Evolutionary conservation across 352 stramenopile species (phyloP).

Genomic region (Pythium aphanidermatum): DNA sequence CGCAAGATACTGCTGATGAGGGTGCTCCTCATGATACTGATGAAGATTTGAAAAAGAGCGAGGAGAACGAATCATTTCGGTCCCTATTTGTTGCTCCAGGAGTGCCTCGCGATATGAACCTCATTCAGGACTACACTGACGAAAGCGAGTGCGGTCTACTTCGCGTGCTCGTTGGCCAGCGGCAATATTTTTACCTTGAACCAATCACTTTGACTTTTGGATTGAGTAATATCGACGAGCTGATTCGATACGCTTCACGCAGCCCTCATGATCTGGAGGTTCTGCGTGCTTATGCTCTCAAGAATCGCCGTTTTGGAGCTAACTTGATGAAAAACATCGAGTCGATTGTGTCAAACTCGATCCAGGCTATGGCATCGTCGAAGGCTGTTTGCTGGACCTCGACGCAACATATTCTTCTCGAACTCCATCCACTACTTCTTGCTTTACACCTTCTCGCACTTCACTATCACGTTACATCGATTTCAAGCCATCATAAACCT

Average conservation of each 20-base stretch:
- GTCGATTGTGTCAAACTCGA: neutral
- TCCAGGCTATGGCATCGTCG: conserved; percentile 4
- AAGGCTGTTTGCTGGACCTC: conserved; percentile 33
- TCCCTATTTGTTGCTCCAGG: conserved; percentile 55
- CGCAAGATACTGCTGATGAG: conserved; percentile 2
- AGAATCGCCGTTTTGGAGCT: conserved; percentile 13
- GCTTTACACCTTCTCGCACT: conserved; percentile 50
- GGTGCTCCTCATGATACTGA: conserved; percentile 1
- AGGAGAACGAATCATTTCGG: conserved; percentile 34
- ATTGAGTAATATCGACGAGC: conserved; percentile 9
- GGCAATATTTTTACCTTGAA: conserved; percentile 79
- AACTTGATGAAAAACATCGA: conserved; percentile 12
- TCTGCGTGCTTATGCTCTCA: conserved; percentile 11
- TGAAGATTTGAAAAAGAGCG: neutral
- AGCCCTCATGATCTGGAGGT: conserved; percentile 10
- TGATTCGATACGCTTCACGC: conserved; percentile 11
- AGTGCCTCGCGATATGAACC: conserved; percentile 54
- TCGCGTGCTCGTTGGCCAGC: conserved; percentile 48
- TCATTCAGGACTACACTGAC: conserved; percentile 70
- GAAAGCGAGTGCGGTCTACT: conserved; percentile 63
- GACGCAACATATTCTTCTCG: conserved; percentile 42
- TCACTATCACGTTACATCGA: conserved; percentile 37
- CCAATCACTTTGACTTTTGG: conserved; percentile 26
- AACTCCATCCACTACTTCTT: conserved; percentile 51
- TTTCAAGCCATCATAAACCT: conserved; percentile 7